Evolutionary conservation across 805 yeast species (phyloP).

Genomic region (Diddensiella caesifluorescens): DNA sequence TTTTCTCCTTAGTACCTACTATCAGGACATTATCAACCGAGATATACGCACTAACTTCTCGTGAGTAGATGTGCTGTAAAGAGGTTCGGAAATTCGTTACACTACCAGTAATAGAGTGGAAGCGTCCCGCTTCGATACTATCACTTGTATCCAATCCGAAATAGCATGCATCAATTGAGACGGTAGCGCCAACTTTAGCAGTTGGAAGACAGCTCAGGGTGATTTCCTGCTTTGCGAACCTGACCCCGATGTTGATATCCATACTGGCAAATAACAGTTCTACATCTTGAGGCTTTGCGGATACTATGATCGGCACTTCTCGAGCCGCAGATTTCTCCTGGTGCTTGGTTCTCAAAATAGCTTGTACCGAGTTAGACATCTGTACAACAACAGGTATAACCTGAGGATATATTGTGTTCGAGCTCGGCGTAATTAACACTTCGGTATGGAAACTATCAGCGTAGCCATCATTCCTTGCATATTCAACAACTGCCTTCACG

Average conservation of each 20-base stretch:
- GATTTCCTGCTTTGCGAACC: conserved; percentile 67
- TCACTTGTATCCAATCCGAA: conserved; percentile 47
- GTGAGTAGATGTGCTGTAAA: conserved; percentile 83
- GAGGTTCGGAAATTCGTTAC: conserved; percentile 60
- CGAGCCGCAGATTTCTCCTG: conserved; percentile 3
- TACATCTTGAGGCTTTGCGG: conserved; percentile 11
- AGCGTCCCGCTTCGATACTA: conserved; percentile 28
- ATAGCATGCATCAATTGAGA: conserved; percentile 65
- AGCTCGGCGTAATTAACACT: conserved; percentile 60
- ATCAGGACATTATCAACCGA: conserved; percentile 41
- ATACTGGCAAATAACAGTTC: conserved; percentile 36
- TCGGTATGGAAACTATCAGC: conserved; percentile 38
- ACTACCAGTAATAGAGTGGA: conserved; percentile 42
- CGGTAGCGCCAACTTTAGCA: conserved; percentile 85
- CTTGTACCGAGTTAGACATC: background rate
- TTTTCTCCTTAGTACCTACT: conserved; percentile 12
- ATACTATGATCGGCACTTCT: background rate
- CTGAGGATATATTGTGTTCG: conserved; percentile 61
- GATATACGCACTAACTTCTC: conserved; percentile 79
- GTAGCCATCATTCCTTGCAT: conserved; percentile 29
- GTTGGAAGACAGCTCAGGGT: conserved; percentile 87
- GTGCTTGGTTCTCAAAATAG: conserved; percentile 6
- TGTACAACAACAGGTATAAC: conserved; percentile 72
- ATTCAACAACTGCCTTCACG: conserved; percentile 52
- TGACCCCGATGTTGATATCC: conserved; percentile 57